Evolutionary conservation across 331 rosid genomes (phyloP), one percentile per base, ranked within the genome.

Genomic region (Prunus yedoensis): DNA sequence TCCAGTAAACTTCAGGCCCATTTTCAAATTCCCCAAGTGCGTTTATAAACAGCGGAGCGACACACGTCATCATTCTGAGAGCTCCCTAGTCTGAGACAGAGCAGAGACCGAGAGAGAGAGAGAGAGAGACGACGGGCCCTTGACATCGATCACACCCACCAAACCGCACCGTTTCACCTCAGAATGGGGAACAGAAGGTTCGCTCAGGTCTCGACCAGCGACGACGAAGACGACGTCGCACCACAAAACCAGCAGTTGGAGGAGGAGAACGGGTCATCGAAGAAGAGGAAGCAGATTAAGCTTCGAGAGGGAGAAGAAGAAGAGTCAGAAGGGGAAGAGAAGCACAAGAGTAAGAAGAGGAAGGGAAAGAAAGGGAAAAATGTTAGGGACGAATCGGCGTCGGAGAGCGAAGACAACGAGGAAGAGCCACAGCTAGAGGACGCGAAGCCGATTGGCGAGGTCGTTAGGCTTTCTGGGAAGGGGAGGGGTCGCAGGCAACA

Each of bases 161-260:
- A 49, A 71, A 73, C 63, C 74, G 79, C 27, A 38, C 46, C 82
- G 78, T 38, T 47, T 74, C 18, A 14, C 28, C 58, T 4, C 2
- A 18, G 30, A n/a, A 91, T 95, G 99, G 89, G 93, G 53, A 88
- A 90, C 77, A 85, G 97, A 3, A 90, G 99, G 71, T 88, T 92
- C 59, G 81, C 86, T 23, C 94, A 76, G 83, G 85, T 92, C 21
- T 76, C 91, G 30, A 85, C 89, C 43, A 92, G 97, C 86, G 96
- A 90, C 50, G 96, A 94, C 3, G 97, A 94, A 15, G 97, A 91
- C 5, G 93, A 86, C 71, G 63, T 75, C 0, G 80, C 74, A 2
- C 81, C 78, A 27, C 75, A 73, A 54, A 82, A 47, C 21, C 87
- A 60, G 16, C 83, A 16, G 54, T 68, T 59, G 65, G 27, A 74